Base-by-base conservation (phyloP, 2,329 filamentous ascomycete genomes). In the Blastomyces silverae region DNA sequence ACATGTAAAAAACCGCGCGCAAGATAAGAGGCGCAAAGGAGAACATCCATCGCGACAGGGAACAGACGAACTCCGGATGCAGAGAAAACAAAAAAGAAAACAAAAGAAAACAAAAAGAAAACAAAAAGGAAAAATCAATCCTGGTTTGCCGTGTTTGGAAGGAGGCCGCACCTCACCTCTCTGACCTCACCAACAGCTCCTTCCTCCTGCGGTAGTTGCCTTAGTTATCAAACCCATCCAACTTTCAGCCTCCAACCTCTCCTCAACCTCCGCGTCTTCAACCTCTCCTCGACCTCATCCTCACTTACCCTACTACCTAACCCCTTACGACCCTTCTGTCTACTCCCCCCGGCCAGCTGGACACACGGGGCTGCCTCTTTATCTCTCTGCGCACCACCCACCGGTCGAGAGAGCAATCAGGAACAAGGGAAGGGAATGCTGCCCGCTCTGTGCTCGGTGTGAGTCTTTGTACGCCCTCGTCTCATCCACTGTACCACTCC, bases 401-500 rank as follows among this genome's bases (percentile, higher is more conserved):
- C 44, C 20, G n/a, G 63, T 60, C 62, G 61, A n/a, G 34, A 42
- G 48, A 22, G 42, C n/a, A 55, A 55, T 25, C 48, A 55, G 46
- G 48, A 39, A 55, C 50, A 37, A 44, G 34, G 34, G 15, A 50
- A 50, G 42, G 62, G 37, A 46, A 57, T 63, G 66, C 64, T 64
- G 63, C 64, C 61, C 64, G 48, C 52, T 56, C 57, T 62, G 63
- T 63, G 59, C 62, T n/a, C 61, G 48, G 62, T 56, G 56, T 64
- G 57, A 64, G 64, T 64, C 66, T 67, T 67, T 67, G 65, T 69
- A 66, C 67, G 64, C 66, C 67, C 62, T 67, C 63, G 65, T 64
- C 64, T 64, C 65, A 53, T 37, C 63, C 60, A 46, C 66, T 66
- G 66, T 69, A 66, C 66, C 60, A 69, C 67, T 52, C 62, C 50